Evolutionary conservation across 78 protist species (phyloP), one percentile per base, ranked within the genome.

Genomic region (Dictyostelium discoideum): DNA sequence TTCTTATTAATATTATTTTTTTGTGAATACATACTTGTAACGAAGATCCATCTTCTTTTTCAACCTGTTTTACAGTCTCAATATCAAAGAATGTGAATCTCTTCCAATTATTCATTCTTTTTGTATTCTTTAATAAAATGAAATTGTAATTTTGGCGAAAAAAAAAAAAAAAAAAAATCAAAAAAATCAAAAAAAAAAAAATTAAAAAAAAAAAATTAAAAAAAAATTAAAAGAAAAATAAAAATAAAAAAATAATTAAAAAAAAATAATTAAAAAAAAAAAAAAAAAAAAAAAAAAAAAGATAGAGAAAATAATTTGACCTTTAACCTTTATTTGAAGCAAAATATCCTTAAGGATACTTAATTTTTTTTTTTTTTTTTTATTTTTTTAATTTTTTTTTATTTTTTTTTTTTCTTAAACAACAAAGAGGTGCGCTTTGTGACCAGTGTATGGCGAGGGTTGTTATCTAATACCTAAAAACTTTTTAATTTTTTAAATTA

Each of bases 61-160:
- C 88, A 11, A 46, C 87, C 37, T 76, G 87, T 77, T 87, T 92
- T n/a, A 95, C 95, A 29, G 79, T 54, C 22, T 95, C 97, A 29
- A 84, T 90, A 73, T 95, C 97, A 63, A 95, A 95, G 84, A 95
- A 95, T 37, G 92, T 93, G 46, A 95, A 95, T 77, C 69, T 84
- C 77, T 84, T 87, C 97, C 97, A 94, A 83, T 83, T 83, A 83
- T 83, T 83, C 87, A 83, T 83, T 78, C 24, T 76, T 24, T 39
- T 2, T 78, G 22, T 77, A 20, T 78, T 37, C 39, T 24, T 32
- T 32, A 32, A 32, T 32, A 32, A 32, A 32, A 1, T 32, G 37
- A 16, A 13, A 7, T 37, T 24, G 13, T 14, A 74, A 16, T 8
- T 37, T 37, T 3, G 5, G 22, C 3, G 18, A 73, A 26, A 32